These are phyloP conservation scores for Loxodes magnus DNA, from an alignment of 73 alveolate genomes.

Conservation along the genomic window DNA sequence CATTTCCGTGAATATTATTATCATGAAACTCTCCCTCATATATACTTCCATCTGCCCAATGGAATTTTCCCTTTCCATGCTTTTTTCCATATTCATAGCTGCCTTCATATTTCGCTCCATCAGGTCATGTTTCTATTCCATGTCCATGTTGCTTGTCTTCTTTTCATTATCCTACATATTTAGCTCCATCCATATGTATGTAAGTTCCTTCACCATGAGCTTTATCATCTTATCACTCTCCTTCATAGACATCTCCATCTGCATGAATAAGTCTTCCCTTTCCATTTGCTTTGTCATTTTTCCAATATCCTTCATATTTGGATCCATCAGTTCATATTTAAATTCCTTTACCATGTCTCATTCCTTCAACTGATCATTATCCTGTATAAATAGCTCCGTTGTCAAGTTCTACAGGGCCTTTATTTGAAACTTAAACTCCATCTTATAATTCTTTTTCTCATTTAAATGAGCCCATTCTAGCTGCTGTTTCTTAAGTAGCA, in stretches of 20 bases:
- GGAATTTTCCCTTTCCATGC: constrained; percentile 13
- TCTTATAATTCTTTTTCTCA: not conserved
- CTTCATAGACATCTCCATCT: constrained; percentile 2
- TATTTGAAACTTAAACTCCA: not conserved
- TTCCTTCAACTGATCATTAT: constrained; percentile 12
- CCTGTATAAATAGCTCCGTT: constrained; percentile 23
- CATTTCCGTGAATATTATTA: not conserved
- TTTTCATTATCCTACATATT: constrained; percentile 5
- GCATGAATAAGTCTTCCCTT: constrained; percentile 3
- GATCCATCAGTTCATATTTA: constrained; percentile 1
- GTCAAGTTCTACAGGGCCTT: constrained; percentile 17
- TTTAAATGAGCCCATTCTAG: constrained; percentile 4
- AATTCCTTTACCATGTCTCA: constrained; percentile 10
- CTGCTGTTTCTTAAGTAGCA: not conserved
- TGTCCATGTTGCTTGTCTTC: constrained; percentile 8
- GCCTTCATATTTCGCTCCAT: constrained; percentile 2
- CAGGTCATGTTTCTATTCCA: constrained; percentile 10
- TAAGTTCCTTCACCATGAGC: constrained; percentile 1
- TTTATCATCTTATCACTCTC: not conserved
- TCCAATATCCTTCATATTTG: constrained; percentile 1
- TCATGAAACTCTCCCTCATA: constrained; percentile 1
- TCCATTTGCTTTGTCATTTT: not conserved
- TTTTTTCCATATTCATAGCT: constrained; percentile 5
- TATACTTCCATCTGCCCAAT: not conserved
- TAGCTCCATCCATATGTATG: not conserved